Base-by-base conservation (phyloP, 352 stramenopile species). In the Pythium vanterpoolii region DNA sequence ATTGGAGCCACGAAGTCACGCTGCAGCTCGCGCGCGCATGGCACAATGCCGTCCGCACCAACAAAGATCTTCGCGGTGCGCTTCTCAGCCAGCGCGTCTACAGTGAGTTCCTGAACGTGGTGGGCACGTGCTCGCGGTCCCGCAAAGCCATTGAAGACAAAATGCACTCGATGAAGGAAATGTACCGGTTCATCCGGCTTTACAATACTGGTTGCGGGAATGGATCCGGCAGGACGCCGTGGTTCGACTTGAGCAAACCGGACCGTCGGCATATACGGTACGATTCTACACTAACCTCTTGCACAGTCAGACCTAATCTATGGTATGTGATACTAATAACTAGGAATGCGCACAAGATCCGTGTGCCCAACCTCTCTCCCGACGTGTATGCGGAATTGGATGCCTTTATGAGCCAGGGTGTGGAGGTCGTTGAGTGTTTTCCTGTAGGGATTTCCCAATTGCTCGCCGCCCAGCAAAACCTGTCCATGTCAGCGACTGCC, bases 91-190 rank as follows among this genome's bases (percentile, higher is more conserved):
- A 82, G 21, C 69, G 74, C 14, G 76, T 89, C 33, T 83, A 84
- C 55, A 74, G 69, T 14, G 68, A 74, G 19, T 83, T 89, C 34
- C 79, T 81, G 62, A 56, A 66, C 9, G 59, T 54, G 0, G 73
- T 83, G 4, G 74, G 73, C 11, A 66, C 69, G 10, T 81, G 66
- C 3, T 80, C 76, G 33, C 73, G 79, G 8, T 84, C 79, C 18
- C 71, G 74, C 4, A 87, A 89, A 36, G 77, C 79, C 19, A 74
- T 87, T 27, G 79, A 84, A 45, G 79, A 89, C 64, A 87, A 87
- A 48, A 86, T 89, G 79, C 79, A 87, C 61, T 81, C 67, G n/a
- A 89, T 87, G 73, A 85, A 80, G 44, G 75, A 87, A 39, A 89
- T 89, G 79, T 85, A 83, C 49, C 69, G 75, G 9, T 86, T 86